Evolutionary conservation across 83 land plant species (phyloP).

Genomic region (Picea abies): DNA sequence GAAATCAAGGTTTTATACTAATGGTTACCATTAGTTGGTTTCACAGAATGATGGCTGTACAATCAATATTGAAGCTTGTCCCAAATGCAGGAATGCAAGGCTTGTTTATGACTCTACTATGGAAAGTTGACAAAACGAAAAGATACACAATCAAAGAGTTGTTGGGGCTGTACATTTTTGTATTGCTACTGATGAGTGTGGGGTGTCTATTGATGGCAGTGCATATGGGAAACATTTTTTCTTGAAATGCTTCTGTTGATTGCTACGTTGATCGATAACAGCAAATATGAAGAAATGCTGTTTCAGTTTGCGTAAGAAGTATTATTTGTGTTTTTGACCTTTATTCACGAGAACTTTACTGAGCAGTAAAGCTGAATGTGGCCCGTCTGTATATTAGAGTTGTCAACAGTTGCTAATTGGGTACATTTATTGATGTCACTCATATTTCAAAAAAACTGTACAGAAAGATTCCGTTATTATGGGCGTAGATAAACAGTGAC

Average conservation of each 20-base stretch:
- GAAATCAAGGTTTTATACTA: conserved; percentile 43
- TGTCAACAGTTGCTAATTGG: no score
- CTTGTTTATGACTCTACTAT: conserved; percentile 65
- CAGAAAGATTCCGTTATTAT: no score
- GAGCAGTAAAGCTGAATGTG: no score
- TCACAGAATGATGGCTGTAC: conserved; percentile 42
- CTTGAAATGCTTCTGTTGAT: not conserved
- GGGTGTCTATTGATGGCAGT: conserved; percentile 40
- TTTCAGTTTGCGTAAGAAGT: no score
- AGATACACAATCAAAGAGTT: conserved; percentile 17
- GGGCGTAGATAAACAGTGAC: no score
- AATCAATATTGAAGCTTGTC: conserved; percentile 67
- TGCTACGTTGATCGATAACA: no score
- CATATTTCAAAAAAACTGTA: no score
- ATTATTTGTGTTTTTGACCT: no score
- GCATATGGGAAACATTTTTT: conserved; percentile 46
- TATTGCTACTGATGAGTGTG: conserved; percentile 60
- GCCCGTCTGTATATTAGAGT: no score
- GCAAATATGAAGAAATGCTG: no score
- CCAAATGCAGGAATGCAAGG: conserved; percentile 44
- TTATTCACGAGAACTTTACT: no score
- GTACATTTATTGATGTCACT: no score
- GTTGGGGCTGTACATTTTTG: conserved; percentile 62
- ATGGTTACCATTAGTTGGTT: conserved; percentile 21
- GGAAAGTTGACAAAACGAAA: conserved; percentile 39